phyloP scores from a whole-genome alignment of 352 stramenopile genomes.

The Pythium biforme region DNA sequence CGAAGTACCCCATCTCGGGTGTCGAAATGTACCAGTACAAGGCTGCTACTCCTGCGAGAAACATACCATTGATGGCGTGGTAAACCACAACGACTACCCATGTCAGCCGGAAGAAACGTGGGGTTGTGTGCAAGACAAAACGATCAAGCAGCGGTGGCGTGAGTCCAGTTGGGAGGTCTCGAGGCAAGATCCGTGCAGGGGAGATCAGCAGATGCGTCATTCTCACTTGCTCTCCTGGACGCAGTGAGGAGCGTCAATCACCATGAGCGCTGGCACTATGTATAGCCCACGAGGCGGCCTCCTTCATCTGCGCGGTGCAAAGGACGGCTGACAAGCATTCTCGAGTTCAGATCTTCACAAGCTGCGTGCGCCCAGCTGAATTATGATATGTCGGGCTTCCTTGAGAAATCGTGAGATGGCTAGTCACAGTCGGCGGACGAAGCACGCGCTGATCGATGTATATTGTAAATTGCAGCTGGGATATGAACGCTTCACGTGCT shows the following conservation, averaged over 20 bases:
- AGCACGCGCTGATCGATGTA: too few species aligned
- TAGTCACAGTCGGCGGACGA: background rate
- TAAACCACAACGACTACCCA: background rate
- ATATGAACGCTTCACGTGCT: too few species aligned
- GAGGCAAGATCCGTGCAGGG: background rate
- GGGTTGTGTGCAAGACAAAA: background rate
- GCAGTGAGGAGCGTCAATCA: too few species aligned
- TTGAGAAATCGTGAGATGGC: background rate
- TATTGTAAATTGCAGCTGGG: too few species aligned
- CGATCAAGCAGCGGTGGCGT: background rate
- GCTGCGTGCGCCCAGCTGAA: too few species aligned
- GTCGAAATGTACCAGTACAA: conserved; percentile 26
- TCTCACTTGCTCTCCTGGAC: background rate
- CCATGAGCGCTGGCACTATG: too few species aligned
- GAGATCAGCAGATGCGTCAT: background rate
- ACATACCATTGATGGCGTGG: conserved; percentile 4
- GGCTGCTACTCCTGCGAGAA: background rate
- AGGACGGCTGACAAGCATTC: too few species aligned
- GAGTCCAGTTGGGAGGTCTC: background rate
- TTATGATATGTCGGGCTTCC: too few species aligned
- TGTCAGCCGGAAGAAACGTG: background rate
- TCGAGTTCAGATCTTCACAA: too few species aligned
- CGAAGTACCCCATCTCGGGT: conserved; percentile 5
- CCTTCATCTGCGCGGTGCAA: too few species aligned
- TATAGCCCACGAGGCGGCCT: too few species aligned